These are phyloP conservation scores for Aspergillus sclerotiicarbonarius DNA, from an alignment of 495 filamentous ascomycete species.

Conservation along the genomic window DNA sequence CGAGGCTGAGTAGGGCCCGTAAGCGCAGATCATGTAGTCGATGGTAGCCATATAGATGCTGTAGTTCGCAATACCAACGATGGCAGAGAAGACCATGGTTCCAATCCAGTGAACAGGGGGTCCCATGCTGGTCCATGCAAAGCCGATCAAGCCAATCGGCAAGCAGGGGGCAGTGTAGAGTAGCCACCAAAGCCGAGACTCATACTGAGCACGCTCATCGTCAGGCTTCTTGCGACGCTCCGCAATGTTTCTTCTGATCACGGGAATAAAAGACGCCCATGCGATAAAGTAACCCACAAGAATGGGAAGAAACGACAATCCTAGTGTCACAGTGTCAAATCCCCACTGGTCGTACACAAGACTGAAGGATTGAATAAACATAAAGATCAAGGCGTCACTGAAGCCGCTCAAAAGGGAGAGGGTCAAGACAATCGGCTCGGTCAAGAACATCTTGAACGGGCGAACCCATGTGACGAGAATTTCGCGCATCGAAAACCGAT, in stretches of 20 bases:
- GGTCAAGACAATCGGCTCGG: constrained; percentile 59
- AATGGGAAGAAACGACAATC: constrained; percentile 58
- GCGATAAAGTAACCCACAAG: constrained; percentile 61
- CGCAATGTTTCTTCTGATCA: constrained; percentile 50
- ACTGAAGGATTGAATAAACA: constrained; percentile 61
- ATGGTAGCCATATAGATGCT: constrained; percentile 74
- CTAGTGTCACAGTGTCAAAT: constrained; percentile 49
- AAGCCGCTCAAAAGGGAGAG: constrained; percentile 60
- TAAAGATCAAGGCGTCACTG: constrained; percentile 64
- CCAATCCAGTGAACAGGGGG: constrained; percentile 63
- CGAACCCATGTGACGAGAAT: constrained; percentile 55
- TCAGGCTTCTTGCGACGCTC: constrained; percentile 49
- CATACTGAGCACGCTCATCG: constrained; percentile 56
- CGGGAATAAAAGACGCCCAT: constrained; percentile 52
- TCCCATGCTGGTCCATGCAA: constrained; percentile 61
- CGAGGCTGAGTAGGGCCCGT: constrained; percentile 70
- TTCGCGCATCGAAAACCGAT: constrained; percentile 58
- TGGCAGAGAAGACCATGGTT: constrained; percentile 59
- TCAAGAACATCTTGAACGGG: constrained; percentile 62
- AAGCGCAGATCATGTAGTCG: constrained; percentile 71
- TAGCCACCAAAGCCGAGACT: constrained; percentile 60
- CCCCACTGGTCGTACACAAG: constrained; percentile 60
- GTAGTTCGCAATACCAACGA: constrained; percentile 70
- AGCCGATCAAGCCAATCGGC: constrained; percentile 60
- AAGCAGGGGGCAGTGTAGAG: constrained; percentile 56